phyloP scores from a whole-genome alignment of 1,139 yeast genomes.

The Saccharomyces hybrid region DNA sequence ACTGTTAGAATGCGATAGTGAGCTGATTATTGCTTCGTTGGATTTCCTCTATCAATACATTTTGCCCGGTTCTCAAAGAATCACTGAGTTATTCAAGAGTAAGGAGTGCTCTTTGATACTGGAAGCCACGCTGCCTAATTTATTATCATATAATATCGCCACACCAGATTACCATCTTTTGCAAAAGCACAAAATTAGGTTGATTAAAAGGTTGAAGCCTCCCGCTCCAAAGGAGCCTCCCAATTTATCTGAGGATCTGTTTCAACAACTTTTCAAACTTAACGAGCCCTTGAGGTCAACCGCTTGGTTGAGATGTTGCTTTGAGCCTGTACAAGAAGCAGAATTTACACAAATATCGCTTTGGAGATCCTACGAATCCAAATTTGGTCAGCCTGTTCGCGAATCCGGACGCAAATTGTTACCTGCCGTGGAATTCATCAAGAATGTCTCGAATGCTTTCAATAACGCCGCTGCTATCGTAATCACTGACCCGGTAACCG shows the following conservation, averaged over 20 bases:
- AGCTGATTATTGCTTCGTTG: slow-evolving; percentile 52
- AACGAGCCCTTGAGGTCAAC: slow-evolving; percentile 91
- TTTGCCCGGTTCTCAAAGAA: slow-evolving; percentile 40
- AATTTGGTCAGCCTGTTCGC: slow-evolving; percentile 50
- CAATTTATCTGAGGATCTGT: slow-evolving; percentile 49
- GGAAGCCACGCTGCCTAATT: slow-evolving; percentile 51
- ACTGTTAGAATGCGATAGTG: slow-evolving; percentile 45
- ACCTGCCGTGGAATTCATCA: slow-evolving; percentile 94
- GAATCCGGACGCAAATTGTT: slow-evolving; percentile 49
- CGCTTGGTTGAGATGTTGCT: slow-evolving; percentile 89
- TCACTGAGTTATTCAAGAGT: slow-evolving; percentile 32
- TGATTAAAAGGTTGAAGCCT: slow-evolving; percentile 38
- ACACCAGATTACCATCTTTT: slow-evolving; percentile 30
- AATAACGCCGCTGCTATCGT: slow-evolving; percentile 94
- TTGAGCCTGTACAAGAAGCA: slow-evolving; percentile 65
- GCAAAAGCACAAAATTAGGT: slow-evolving; percentile 36
- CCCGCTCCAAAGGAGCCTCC: slow-evolving; percentile 56
- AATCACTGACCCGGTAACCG: slow-evolving; percentile 48
- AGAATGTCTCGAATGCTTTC: slow-evolving; percentile 85
- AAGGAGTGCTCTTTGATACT: slow-evolving; percentile 42
- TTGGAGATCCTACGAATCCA: slow-evolving; percentile 92
- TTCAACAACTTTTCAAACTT: slow-evolving; percentile 51
- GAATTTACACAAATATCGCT: slow-evolving; percentile 92
- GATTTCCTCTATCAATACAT: slow-evolving; percentile 64
- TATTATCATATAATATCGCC: slow-evolving; percentile 47